Conservation (phyloP, 352 stramenopile genomes). For the Pythium chondricola region DNA sequence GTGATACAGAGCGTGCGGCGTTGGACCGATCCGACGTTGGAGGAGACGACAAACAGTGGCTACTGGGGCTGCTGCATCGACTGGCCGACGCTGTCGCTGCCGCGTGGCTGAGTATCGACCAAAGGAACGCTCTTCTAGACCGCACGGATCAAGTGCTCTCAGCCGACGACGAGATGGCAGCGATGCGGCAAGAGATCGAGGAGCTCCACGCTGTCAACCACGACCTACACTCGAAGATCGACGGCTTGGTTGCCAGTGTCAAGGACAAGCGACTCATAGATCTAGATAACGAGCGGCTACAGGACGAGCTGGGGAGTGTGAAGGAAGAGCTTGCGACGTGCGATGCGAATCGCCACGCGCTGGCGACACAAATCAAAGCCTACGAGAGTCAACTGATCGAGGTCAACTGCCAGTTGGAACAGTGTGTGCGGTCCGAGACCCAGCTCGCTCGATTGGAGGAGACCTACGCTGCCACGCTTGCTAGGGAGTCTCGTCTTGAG, state of each 20-base stretch:
- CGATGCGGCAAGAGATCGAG: background rate
- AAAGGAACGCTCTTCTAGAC: too few species aligned
- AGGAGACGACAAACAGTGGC: background rate
- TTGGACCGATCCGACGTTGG: background rate
- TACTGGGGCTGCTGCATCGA: slow-evolving; percentile 1
- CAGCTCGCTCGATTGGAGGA: slow-evolving; percentile 17
- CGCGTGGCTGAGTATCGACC: background rate
- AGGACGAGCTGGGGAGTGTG: background rate
- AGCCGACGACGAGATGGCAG: background rate
- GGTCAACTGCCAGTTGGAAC: slow-evolving; percentile 21
- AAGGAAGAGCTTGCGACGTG: background rate
- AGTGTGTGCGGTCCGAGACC: slow-evolving; percentile 13
- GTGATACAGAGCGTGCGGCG: background rate
- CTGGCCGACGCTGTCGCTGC: slow-evolving; percentile 2
- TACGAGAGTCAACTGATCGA: slow-evolving; percentile 14
- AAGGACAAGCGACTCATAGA: background rate
- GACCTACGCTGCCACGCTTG: slow-evolving; percentile 7
- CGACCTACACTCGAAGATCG: background rate
- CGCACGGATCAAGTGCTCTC: background rate
- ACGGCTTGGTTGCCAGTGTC: background rate
- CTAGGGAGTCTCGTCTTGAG: slow-evolving; percentile 14
- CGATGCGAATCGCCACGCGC: background rate
- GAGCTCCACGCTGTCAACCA: background rate
- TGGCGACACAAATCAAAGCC: slow-evolving; percentile 2
- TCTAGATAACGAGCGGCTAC: background rate